Conservation (phyloP, 495 filamentous ascomycete species). For the Xylaria bambusicola region DNA sequence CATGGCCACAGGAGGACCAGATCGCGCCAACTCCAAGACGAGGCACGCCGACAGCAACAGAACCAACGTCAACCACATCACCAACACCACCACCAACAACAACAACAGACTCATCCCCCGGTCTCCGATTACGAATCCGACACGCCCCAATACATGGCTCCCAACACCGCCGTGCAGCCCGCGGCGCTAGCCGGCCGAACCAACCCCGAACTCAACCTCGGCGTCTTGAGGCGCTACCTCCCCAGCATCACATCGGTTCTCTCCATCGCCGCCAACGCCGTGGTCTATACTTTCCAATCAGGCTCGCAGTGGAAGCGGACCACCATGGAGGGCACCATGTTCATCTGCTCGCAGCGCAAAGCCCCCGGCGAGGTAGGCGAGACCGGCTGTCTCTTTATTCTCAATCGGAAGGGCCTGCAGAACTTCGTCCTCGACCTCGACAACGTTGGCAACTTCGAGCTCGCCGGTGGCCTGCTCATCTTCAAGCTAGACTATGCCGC, state of each 20-base stretch:
- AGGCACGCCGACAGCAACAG: slow-evolving; percentile 5
- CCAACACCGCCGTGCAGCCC: slow-evolving; percentile 14
- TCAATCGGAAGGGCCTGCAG: slow-evolving; percentile 48
- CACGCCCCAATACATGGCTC: slow-evolving; percentile 33
- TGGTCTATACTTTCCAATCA: slow-evolving; percentile 74
- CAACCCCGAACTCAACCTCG: slow-evolving; percentile 80
- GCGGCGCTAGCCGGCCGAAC: slow-evolving; percentile 55
- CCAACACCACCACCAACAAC: slow-evolving; percentile 16
- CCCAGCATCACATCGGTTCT: slow-evolving; percentile 66
- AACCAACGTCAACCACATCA: not conserved
- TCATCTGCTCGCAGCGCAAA: slow-evolving; percentile 66
- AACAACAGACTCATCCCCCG: slow-evolving; percentile 37
- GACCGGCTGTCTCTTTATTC: slow-evolving; percentile 42
- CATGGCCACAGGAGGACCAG: slow-evolving; percentile 24
- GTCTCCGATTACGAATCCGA: slow-evolving; percentile 77
- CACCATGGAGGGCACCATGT: slow-evolving; percentile 77
- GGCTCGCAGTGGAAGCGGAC: slow-evolving; percentile 72
- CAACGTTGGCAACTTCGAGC: slow-evolving; percentile 43
- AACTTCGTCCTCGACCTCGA: slow-evolving; percentile 46
- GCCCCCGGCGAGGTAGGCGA: slow-evolving; percentile 27
- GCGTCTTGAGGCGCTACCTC: slow-evolving; percentile 74
- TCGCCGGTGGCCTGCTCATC: slow-evolving; percentile 42
- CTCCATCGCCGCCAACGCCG: slow-evolving; percentile 74
- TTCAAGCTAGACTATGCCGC: slow-evolving; percentile 41
- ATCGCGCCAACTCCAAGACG: slow-evolving; percentile 27